Evolutionary conservation across 345 rosid species (phyloP).

Genomic region (Euclidium syriacum): DNA sequence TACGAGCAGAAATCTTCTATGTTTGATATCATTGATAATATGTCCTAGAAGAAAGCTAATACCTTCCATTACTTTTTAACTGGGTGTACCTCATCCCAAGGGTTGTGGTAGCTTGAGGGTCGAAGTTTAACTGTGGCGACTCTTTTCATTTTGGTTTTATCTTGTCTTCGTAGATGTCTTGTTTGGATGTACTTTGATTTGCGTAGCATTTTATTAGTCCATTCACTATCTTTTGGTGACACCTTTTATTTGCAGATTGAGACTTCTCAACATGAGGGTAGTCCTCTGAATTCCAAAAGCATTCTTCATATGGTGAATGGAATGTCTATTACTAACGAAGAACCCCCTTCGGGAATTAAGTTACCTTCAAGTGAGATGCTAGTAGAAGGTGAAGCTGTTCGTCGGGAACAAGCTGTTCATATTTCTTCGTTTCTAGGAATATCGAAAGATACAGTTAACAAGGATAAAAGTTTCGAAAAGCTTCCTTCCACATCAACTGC

Average conservation of each 20-base stretch:
- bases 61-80: neutral
- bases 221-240: neutral
- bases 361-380: constrained; percentile 33
- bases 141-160: neutral
- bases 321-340: constrained; percentile 36
- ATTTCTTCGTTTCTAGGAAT: constrained; percentile 37
- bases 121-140: constrained; percentile 11
- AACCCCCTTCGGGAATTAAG: constrained; percentile 31
- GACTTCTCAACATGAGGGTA: constrained; percentile 44
- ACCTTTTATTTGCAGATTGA: constrained; percentile 41
- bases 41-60: neutral
- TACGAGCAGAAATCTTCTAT: neutral
- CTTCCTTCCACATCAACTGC: constrained; percentile 40
- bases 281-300: constrained; percentile 40
- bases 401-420: constrained; percentile 27
- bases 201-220: neutral
- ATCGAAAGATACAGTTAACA: constrained; percentile 27
- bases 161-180: neutral
- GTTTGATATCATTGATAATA: neutral
- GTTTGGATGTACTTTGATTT: constrained; percentile 6
- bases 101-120: constrained; percentile 8
- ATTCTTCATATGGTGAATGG: constrained; percentile 30
- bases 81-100: constrained; percentile 5
- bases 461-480: constrained; percentile 29
- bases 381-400: constrained; percentile 35